Percentiles rank a stretch among this genome's conserved stretches.
Conservation (phyloP, 2,329 filamentous ascomycete genomes). For the Trichoderma sp. region DNA sequence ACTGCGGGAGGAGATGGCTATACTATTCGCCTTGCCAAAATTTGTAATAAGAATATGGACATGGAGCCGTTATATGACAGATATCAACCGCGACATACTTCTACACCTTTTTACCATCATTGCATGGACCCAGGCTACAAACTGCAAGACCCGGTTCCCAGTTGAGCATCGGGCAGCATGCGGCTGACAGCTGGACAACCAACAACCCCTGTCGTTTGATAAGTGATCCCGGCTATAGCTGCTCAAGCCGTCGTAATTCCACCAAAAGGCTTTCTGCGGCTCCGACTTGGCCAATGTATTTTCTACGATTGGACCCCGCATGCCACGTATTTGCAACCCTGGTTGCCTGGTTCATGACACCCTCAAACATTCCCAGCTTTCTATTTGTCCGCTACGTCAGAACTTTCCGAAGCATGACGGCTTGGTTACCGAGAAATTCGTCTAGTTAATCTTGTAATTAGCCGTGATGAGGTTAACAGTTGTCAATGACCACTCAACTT, state of each 20-base stretch:
- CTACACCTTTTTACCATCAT: not conserved
- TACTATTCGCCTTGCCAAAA: not conserved
- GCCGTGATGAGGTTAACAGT: not conserved
- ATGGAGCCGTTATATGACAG: not conserved
- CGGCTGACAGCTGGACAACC: not conserved
- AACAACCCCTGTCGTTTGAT: not conserved
- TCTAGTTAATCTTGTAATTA: not conserved
- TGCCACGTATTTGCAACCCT: not conserved
- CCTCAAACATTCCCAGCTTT: not conserved
- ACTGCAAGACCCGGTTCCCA: not conserved
- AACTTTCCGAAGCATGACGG: not conserved
- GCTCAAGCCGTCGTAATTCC: not conserved
- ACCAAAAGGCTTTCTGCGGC: not conserved
- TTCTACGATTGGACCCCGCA: not conserved
- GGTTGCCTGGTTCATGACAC: not conserved
- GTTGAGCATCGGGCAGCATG: not conserved
- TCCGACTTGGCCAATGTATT: too few species aligned
- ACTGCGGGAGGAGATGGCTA: not conserved
- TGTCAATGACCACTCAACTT: not conserved
- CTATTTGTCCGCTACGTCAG: not conserved
- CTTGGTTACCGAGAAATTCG: not conserved
- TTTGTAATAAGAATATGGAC: not conserved
- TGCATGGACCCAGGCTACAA: not conserved
- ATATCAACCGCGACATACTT: not conserved
- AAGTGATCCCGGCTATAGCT: not conserved